Evolutionary conservation across 495 filamentous ascomycete species (phyloP).

Genomic region (Parathielavia hyrcaniae): DNA sequence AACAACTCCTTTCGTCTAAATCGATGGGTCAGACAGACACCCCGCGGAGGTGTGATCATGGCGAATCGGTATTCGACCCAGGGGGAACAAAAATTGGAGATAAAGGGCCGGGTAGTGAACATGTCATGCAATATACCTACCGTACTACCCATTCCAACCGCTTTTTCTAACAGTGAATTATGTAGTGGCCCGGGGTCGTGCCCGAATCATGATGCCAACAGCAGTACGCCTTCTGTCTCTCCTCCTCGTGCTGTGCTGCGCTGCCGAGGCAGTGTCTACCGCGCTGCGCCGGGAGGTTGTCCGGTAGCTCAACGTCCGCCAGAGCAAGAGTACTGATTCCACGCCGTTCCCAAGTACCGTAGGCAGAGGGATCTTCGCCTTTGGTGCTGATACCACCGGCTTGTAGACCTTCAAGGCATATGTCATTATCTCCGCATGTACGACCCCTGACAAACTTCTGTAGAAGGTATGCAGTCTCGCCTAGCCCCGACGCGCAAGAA

Average conservation of each 20-base stretch:
- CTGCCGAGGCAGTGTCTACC: conserved; percentile 23
- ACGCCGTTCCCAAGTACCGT: conserved; percentile 51
- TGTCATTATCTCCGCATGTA: conserved; percentile 50
- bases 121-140: not conserved
- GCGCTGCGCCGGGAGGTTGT: conserved; percentile 26
- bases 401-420: conserved; percentile 57
- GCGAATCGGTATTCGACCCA: not conserved
- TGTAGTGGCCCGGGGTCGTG: not conserved
- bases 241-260: conserved; percentile 19
- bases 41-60: conserved; percentile 7
- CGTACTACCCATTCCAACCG: not conserved
- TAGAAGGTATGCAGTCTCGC: conserved; percentile 33
- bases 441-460: conserved; percentile 35
- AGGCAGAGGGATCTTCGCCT: conserved; percentile 51
- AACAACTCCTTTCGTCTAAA: conserved; percentile 6
- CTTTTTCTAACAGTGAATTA: not conserved
- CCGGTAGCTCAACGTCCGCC: conserved; percentile 39
- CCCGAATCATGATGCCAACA: not conserved
- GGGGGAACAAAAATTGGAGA: not conserved
- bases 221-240: conserved; percentile 20
- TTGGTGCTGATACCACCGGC: conserved; percentile 50
- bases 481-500: not conserved
- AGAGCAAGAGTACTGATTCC: conserved; percentile 41
- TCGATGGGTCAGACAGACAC: conserved; percentile 5
- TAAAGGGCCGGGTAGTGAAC: not conserved